phyloP scores from a whole-genome alignment of 1,139 yeast genomes.

The Debaryomyces subglobosus region DNA sequence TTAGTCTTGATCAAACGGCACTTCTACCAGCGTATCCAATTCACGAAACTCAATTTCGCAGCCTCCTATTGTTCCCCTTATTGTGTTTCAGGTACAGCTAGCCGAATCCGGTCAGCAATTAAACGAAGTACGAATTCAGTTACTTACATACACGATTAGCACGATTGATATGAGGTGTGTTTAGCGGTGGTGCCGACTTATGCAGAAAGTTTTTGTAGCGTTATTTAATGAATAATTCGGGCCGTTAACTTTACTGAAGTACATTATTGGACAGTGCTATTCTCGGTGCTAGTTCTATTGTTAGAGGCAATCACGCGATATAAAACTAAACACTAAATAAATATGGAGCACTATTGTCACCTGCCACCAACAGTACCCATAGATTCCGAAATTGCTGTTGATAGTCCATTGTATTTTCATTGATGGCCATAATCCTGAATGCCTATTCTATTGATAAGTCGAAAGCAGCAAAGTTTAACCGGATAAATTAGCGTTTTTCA shows the following conservation, averaged over 20 bases:
- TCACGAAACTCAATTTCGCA: neutral
- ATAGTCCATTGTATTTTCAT: neutral
- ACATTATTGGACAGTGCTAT: neutral
- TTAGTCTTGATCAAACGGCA: neutral
- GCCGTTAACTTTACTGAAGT: neutral
- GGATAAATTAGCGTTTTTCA: neutral
- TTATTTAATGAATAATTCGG: neutral
- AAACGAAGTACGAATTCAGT: conserved; percentile 1
- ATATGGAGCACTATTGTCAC: neutral
- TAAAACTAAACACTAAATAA: neutral
- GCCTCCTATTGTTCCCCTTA: conserved; percentile 1
- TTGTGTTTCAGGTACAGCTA: neutral
- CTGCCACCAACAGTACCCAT: neutral
- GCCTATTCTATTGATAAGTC: neutral
- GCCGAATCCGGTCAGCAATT: neutral
- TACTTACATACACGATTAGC: neutral
- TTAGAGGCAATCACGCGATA: neutral
- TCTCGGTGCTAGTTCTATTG: neutral
- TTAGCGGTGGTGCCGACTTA: neutral
- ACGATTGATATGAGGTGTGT: neutral
- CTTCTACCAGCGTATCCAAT: neutral
- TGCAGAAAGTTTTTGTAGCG: neutral
- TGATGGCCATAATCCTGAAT: neutral
- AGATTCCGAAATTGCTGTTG: neutral
- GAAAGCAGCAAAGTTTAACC: neutral